phyloP scores from a whole-genome alignment of 352 stramenopile genomes.

The Phytophthora europaea region DNA sequence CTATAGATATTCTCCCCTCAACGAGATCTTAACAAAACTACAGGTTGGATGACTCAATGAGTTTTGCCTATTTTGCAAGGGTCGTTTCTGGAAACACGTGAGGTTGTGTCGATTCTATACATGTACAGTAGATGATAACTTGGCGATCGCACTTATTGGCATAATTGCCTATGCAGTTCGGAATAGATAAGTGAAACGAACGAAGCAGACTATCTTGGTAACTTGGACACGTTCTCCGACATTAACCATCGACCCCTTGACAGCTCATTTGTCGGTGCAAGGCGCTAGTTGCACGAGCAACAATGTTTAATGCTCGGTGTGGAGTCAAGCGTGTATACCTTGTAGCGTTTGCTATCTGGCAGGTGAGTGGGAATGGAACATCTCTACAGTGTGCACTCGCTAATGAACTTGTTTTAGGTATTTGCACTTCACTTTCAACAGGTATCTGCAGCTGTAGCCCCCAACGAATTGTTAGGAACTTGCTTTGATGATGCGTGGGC shows the following conservation, averaged over 20 bases:
- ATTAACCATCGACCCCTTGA: not conserved
- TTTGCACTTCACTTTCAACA: slow-evolving; percentile 1
- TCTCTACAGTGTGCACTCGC: not conserved
- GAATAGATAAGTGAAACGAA: not conserved
- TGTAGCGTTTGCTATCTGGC: slow-evolving; percentile 10
- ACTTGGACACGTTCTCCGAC: not conserved
- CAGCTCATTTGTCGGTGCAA: not conserved
- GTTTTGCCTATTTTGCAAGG: not conserved
- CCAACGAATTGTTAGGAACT: slow-evolving; percentile 52
- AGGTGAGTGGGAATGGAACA: slow-evolving; percentile 14
- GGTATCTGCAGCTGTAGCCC: slow-evolving; percentile 30
- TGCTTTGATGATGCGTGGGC: slow-evolving; percentile 56
- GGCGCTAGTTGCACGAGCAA: not conserved
- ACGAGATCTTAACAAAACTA: too few species aligned
- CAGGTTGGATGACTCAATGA: too few species aligned
- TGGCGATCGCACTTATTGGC: not conserved
- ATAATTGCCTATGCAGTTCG: not conserved
- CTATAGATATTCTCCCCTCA: too few species aligned
- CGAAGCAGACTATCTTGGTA: not conserved
- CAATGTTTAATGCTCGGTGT: not conserved
- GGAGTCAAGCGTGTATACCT: not conserved
- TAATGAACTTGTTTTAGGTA: slow-evolving; percentile 5
- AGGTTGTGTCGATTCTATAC: not conserved
- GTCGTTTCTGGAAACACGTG: too few species aligned
- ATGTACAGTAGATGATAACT: not conserved